Evolutionary conservation across 2,329 filamentous ascomycete genomes (phyloP).

Genomic region (Neofusicoccum sp.): DNA sequence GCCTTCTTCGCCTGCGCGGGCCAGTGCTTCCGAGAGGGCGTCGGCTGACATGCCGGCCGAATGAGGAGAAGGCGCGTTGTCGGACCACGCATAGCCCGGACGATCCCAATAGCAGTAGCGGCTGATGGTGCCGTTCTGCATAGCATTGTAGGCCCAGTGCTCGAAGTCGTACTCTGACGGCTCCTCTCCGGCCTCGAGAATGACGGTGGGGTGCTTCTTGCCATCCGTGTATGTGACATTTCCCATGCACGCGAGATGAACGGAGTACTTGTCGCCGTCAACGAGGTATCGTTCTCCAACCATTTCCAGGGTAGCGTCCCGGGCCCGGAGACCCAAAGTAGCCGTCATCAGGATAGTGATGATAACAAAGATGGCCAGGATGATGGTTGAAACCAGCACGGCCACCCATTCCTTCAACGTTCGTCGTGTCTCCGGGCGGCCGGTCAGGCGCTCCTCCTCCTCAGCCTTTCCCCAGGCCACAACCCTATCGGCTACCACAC

Average conservation of each 20-base stretch:
- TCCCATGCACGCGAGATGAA: constrained; percentile 86
- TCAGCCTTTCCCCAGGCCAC: constrained; percentile 91
- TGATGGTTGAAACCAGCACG: constrained; percentile 73
- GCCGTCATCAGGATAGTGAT: constrained; percentile 75
- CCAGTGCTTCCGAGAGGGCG: constrained; percentile 82
- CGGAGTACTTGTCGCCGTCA: constrained; percentile 79
- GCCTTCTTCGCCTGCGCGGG: constrained; percentile 76
- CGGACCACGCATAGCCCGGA: constrained; percentile 84
- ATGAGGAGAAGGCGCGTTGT: constrained; percentile 91
- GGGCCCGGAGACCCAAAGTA: constrained; percentile 75
- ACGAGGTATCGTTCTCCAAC: constrained; percentile 79
- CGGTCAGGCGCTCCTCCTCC: constrained; percentile 90
- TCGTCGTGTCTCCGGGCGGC: constrained; percentile 81
- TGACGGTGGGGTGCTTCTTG: constrained; percentile 70
- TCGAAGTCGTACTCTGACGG: constrained; percentile 80
- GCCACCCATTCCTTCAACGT: constrained; percentile 82
- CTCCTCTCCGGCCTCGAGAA: constrained; percentile 81
- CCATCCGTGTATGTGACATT: constrained; percentile 62
- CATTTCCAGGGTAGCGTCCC: constrained; percentile 73
- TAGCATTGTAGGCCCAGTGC: constrained; percentile 73
- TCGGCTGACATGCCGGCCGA: constrained; percentile 93
- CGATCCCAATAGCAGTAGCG: constrained; percentile 96
- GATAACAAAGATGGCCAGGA: constrained; percentile 68
- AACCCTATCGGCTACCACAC: constrained; percentile 74
- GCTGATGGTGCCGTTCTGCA: constrained; percentile 78